Evolutionary conservation across 305 asterid genomes (phyloP), one percentile per base, ranked within the genome.

Genomic region (Ajuga reptans): DNA sequence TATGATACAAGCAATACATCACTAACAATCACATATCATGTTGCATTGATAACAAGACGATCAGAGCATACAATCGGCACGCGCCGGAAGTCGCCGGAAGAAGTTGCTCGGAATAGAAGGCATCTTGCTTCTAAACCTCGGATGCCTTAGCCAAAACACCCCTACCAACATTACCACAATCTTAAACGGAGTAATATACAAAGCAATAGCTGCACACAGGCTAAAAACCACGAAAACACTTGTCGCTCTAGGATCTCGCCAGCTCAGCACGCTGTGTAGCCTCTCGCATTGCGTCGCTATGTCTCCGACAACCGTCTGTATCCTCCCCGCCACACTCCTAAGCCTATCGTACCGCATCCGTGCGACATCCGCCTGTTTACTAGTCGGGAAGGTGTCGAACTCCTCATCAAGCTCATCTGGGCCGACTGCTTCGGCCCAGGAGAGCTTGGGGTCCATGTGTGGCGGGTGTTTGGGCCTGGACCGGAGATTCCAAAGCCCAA

Each of bases 181-280:
- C 80, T 86, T 83, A 62, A 86, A 86, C 34, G 95, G 92, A 3
- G 92, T 86, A 11, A 84, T 80, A 47, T 80, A 88, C 8, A 86
- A 71, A 8, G 68, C 86, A 9, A 88, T 21, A 1, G 95, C 95
- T 0, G 84, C 85, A 12, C 73, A 50, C 15, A 86, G 66, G 46
- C 90, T 83, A 46, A 83, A 72, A 24, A 78, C 68, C 47, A 83
- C 73, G 12, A 84, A 83, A 16, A 84, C 60, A 8, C 77, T 72
- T 0, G 92, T 84, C 4, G 92, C 88, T 2, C 91, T 82, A 0
- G 96, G 89, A 58, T 88, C 92, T n/a, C 91, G 71, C 96, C 96
- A 88, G 65, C 90, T 85, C 39, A 88, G 70, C 66, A 88, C 68
- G 0, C 84, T 65, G 66, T 79, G 81, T 6, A 86, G 3, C 29